phyloP scores from a whole-genome alignment of 176 grass and related monocot genomes.

The Zoysia pacifica region DNA sequence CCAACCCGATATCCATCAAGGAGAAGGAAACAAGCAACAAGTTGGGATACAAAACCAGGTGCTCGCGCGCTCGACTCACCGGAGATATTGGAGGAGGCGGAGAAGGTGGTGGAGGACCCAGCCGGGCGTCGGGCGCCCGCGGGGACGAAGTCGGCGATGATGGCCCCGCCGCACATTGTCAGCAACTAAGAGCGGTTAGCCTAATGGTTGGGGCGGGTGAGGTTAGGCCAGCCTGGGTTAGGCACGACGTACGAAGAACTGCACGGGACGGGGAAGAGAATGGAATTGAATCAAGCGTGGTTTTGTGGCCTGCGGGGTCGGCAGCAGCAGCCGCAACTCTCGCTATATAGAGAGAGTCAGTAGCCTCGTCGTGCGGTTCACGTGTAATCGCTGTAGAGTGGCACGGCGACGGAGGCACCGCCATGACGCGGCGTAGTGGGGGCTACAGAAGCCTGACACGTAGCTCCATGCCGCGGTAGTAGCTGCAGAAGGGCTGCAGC shows the following conservation, averaged over 20 bases:
- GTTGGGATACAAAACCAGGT: background rate
- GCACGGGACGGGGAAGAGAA: background rate
- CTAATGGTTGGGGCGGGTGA: background rate
- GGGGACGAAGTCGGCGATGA: slow-evolving; percentile 45
- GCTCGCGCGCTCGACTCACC: background rate
- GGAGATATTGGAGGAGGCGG: slow-evolving; percentile 9
- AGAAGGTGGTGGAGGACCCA: background rate
- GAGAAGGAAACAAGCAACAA: too few species aligned
- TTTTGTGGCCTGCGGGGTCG: background rate
- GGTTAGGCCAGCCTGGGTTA: background rate
- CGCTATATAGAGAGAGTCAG: background rate
- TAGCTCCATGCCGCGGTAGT: too few species aligned
- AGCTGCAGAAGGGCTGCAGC: too few species aligned
- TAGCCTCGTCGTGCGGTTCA: background rate
- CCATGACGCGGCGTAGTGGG: too few species aligned
- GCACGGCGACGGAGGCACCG: background rate
- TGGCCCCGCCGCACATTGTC: slow-evolving; percentile 56
- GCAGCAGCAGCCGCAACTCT: background rate
- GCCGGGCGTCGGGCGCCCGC: background rate
- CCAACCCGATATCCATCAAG: too few species aligned
- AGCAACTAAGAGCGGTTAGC: background rate
- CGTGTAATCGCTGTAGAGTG: background rate
- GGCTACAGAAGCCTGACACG: background rate
- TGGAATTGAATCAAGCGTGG: background rate
- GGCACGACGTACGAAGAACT: too few species aligned